Evolutionary conservation across 2,329 filamentous ascomycete genomes (phyloP).

Genomic region (Cladosporium sp.): DNA sequence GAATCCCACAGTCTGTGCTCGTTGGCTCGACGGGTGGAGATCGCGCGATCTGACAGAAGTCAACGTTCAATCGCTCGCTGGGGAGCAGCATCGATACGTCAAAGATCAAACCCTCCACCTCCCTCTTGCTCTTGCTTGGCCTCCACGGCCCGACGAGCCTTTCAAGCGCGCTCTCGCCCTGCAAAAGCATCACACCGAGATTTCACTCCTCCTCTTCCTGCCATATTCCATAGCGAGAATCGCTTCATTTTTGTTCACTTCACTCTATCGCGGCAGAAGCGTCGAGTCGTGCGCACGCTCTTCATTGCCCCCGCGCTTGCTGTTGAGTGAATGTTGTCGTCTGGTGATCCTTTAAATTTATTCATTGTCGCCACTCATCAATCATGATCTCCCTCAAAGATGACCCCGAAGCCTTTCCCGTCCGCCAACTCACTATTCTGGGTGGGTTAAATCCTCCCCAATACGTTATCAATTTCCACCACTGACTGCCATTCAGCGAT

Average conservation of each 20-base stretch:
- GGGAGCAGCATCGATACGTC: neutral
- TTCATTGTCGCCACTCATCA: too few relatives aligned
- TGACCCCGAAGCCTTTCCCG: constrained; percentile 70
- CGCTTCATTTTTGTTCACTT: too few relatives aligned
- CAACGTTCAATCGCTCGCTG: constrained; percentile 2
- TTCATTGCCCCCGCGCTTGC: too few relatives aligned
- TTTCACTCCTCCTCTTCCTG: constrained; percentile 1
- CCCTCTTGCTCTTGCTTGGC: neutral
- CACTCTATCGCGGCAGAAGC: too few relatives aligned
- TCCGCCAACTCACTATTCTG: constrained; percentile 73
- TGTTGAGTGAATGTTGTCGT: too few relatives aligned
- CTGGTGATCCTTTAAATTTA: too few relatives aligned
- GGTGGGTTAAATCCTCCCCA: constrained; percentile 50
- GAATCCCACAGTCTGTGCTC: neutral
- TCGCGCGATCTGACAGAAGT: neutral
- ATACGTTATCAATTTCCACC: neutral
- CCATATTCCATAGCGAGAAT: neutral
- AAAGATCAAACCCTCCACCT: too few relatives aligned
- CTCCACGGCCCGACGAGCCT: neutral
- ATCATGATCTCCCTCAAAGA: constrained; percentile 13
- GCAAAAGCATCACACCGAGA: neutral
- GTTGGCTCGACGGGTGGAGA: neutral
- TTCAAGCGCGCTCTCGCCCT: too few relatives aligned
- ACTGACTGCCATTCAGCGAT: constrained; percentile 9
- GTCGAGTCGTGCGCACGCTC: too few relatives aligned